phyloP scores from a whole-genome alignment of 257 asterid species.

The Solanum chilense region DNA sequence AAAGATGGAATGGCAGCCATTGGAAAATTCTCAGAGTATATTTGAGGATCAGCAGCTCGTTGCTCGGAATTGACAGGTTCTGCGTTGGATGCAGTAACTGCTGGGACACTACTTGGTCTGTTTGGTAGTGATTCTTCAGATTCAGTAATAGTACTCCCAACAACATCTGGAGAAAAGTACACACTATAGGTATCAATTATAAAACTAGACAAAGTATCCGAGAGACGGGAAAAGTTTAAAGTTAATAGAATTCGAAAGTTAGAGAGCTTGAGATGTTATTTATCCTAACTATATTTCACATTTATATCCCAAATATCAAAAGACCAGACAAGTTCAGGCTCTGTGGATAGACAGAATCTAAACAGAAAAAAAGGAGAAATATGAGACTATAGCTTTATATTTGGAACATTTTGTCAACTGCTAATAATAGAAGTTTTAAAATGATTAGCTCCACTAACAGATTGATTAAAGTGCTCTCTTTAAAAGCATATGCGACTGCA shows the following conservation, averaged over 20 bases:
- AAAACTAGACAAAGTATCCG: conserved; percentile 11
- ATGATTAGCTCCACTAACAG: background rate
- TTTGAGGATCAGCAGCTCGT: background rate
- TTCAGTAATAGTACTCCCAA: background rate
- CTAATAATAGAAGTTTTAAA: background rate
- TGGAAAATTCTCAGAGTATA: background rate
- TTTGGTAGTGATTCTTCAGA: background rate
- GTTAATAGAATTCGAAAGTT: background rate
- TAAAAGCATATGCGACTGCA: background rate
- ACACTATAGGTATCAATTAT: conserved; percentile 2
- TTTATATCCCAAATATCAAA: background rate
- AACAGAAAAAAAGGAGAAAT: background rate
- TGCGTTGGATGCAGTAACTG: background rate
- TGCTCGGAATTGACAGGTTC: background rate
- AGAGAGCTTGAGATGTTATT: background rate
- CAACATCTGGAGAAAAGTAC: background rate
- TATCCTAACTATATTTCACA: background rate
- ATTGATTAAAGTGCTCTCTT: background rate
- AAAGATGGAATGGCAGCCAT: background rate
- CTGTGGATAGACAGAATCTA: background rate
- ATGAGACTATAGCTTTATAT: background rate
- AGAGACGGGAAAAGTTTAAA: background rate
- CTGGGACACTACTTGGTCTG: background rate
- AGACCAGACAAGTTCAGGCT: background rate
- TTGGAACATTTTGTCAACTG: background rate